Conservation (phyloP, 1,284 basidiomycete species). For the Puccinia brachypodii region DNA sequence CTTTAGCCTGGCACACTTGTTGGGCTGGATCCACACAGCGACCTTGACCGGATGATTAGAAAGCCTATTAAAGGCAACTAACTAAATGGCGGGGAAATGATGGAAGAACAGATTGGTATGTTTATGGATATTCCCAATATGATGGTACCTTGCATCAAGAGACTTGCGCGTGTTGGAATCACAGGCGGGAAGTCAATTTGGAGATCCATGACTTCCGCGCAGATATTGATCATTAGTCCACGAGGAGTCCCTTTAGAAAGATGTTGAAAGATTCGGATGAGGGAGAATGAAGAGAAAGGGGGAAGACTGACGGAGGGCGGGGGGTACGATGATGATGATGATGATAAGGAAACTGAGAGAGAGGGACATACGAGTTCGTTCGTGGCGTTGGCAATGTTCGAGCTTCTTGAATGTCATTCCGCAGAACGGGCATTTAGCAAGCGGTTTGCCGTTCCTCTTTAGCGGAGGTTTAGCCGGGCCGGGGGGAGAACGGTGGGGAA, state of each 20-base stretch:
- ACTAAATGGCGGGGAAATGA: not conserved
- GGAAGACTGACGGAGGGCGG: not conserved
- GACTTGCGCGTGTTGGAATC: not conserved
- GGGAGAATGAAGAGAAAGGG: too few species aligned
- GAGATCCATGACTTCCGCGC: not conserved
- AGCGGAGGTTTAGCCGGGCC: not conserved
- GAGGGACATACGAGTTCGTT: conserved; percentile 42
- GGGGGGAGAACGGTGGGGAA: not conserved
- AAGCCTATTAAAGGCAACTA: not conserved
- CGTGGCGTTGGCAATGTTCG: conserved; percentile 47
- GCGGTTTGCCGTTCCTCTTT: conserved; percentile 29
- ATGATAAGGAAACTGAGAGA: not conserved
- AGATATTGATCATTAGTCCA: not conserved
- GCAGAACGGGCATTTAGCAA: conserved; percentile 43
- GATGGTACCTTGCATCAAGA: not conserved
- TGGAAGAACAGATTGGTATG: not conserved
- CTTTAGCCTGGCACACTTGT: too few species aligned
- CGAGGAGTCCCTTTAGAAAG: not conserved
- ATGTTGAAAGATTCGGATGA: not conserved
- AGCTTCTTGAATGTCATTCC: conserved; percentile 48
- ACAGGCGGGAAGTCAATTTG: not conserved
- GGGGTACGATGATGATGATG: not conserved
- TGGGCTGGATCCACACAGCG: not conserved
- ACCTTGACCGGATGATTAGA: too few species aligned
- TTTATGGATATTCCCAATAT: too few species aligned